These are phyloP conservation scores for Rhodosporidiobolus sp. DNA, from an alignment of 768 basidiomycete species.

Conservation along the genomic window DNA sequence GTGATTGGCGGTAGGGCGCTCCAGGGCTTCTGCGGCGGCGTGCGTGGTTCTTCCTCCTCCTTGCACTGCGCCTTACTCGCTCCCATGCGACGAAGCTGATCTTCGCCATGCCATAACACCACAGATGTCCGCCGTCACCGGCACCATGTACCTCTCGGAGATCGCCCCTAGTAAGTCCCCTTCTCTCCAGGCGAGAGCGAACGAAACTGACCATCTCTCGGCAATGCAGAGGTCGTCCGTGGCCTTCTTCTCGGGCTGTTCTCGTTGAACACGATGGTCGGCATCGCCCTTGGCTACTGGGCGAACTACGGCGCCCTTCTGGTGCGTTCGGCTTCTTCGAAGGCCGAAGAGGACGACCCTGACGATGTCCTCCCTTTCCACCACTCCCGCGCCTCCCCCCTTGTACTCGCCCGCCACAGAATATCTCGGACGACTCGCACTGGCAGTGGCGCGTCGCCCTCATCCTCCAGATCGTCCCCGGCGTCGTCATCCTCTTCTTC, in stretches of 20 bases:
- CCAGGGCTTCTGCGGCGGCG: background rate
- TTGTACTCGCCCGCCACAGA: background rate
- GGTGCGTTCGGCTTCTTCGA: background rate
- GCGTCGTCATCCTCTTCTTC: constrained; percentile 58
- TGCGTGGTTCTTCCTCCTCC: too few relatives aligned
- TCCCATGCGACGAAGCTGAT: too few relatives aligned
- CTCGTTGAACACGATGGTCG: background rate
- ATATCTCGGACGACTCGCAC: constrained; percentile 44
- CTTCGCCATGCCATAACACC: too few relatives aligned
- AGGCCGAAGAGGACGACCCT: too few relatives aligned
- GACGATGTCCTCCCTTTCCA: too few relatives aligned
- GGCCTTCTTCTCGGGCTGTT: background rate
- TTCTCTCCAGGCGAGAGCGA: too few relatives aligned
- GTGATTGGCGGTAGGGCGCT: background rate
- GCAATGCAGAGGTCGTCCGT: too few relatives aligned
- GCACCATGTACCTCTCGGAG: constrained; percentile 1
- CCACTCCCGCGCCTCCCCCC: background rate
- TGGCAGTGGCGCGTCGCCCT: constrained; percentile 72
- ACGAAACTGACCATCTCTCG: too few relatives aligned
- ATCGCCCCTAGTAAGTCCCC: background rate
- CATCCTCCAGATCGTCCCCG: constrained; percentile 59
- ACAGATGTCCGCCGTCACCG: background rate
- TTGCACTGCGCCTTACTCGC: too few relatives aligned
- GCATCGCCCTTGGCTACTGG: background rate
- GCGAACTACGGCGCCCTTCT: background rate